Percentiles rank a stretch among this genome's conserved stretches.
These are phyloP conservation scores for Sarocladiaceae sp. DNA, from an alignment of 2,329 filamentous ascomycete genomes.

Conservation along the genomic window DNA sequence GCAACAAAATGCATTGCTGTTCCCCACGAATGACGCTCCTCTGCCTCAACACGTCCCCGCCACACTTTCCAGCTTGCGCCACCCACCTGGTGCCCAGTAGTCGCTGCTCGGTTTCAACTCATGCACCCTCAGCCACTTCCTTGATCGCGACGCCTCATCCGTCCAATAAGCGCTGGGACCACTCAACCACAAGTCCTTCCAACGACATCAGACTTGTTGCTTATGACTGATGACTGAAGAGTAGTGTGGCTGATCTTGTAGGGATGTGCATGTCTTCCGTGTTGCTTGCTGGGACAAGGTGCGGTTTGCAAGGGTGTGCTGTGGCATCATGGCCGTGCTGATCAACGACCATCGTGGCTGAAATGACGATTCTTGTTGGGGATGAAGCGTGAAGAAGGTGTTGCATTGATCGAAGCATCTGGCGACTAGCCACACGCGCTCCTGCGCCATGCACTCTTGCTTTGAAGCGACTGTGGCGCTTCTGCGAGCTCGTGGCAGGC, in stretches of 20 bases:
- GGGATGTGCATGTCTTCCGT: neutral
- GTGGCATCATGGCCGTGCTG: neutral
- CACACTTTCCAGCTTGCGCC: slow-evolving; percentile 5
- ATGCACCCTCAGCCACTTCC: slow-evolving; percentile 4
- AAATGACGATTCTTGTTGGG: neutral
- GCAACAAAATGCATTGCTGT: neutral
- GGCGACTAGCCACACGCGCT: neutral
- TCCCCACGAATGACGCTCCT: slow-evolving; percentile 7
- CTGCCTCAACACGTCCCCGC: neutral
- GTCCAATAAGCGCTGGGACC: neutral
- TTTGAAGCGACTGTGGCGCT: neutral
- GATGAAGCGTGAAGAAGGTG: no score
- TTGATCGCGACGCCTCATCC: slow-evolving; percentile 2
- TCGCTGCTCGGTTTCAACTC: no score
- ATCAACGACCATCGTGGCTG: neutral
- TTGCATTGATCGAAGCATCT: neutral
- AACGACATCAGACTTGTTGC: neutral
- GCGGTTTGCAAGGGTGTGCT: neutral
- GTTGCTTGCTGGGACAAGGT: neutral
- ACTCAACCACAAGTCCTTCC: slow-evolving; percentile 1
- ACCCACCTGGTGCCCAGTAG: slow-evolving; percentile 4
- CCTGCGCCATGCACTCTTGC: no score
- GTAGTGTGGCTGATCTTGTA: neutral
- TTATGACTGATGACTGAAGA: neutral
- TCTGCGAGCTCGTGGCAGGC: neutral